A percentile compares a stretch with the other conserved stretches of the same genome.
These are phyloP conservation scores for Rhynchospora tenuis DNA, from an alignment of 176 grass and related monocot species.

Conservation along the genomic window DNA sequence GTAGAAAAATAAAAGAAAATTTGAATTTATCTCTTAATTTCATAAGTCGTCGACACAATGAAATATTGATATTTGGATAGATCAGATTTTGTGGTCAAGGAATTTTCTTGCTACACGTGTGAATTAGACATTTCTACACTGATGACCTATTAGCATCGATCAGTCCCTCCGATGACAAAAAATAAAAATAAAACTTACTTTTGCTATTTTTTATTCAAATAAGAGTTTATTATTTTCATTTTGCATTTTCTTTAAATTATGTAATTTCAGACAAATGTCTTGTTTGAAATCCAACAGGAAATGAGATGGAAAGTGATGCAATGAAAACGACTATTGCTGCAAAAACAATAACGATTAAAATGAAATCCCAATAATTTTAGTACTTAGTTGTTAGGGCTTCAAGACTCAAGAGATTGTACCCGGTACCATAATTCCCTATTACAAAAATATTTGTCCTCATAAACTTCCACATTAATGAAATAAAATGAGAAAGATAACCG, in stretches of 20 bases:
- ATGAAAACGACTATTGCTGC: too few species aligned
- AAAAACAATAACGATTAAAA: too few species aligned
- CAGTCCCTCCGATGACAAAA: not conserved
- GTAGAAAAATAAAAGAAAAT: too few species aligned
- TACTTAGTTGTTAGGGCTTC: too few species aligned
- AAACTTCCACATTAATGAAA: too few species aligned
- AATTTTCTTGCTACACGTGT: not conserved
- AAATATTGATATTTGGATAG: not conserved
- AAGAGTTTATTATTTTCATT: not conserved
- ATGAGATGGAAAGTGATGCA: not conserved
- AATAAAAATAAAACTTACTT: not conserved
- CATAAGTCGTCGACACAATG: not conserved
- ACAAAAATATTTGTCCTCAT: too few species aligned
- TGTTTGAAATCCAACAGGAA: not conserved
- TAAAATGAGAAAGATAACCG: too few species aligned
- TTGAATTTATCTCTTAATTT: too few species aligned
- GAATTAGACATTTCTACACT: not conserved
- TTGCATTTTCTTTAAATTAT: not conserved
- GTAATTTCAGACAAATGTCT: not conserved
- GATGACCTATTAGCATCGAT: not conserved
- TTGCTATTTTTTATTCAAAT: not conserved
- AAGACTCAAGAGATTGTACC: too few species aligned
- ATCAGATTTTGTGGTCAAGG: not conserved
- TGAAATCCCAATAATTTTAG: too few species aligned
- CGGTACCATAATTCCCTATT: too few species aligned